Conservation (phyloP, 148 eudicot species). For the Gaultheria prostrata region DNA sequence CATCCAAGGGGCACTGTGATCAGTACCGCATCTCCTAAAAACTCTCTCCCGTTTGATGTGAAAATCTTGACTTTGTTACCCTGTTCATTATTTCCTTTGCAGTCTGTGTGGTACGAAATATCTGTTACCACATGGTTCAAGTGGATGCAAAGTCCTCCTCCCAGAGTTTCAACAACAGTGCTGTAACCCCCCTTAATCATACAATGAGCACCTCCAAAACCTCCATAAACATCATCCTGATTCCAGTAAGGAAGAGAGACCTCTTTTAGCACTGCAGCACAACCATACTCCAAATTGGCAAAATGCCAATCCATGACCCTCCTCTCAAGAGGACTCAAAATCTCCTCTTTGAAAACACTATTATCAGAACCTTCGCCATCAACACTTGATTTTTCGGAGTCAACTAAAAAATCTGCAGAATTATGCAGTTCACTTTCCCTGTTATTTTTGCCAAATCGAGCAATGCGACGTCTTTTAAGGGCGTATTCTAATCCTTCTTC, state of each 20-base stretch:
- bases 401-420: conserved; percentile 21
- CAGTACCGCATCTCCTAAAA: conserved; percentile 79
- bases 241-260: conserved; percentile 99
- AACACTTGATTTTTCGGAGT: conserved; percentile 21
- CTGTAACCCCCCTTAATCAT: conserved; percentile 99
- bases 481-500: conserved; percentile 95
- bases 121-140: conserved; percentile 76
- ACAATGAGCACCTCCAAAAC: conserved; percentile 99
- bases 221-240: conserved; percentile 98
- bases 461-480: conserved; percentile 60
- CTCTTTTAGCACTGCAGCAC: conserved; percentile 87
- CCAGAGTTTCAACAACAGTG: conserved; percentile 83
- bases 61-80: conserved; percentile 61
- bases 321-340: conserved; percentile 91
- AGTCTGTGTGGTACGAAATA: conserved; percentile 44
- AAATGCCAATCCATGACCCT: conserved; percentile 99
- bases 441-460: conserved; percentile 26
- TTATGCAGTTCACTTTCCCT: conserved; percentile 26
- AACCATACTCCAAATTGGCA: conserved; percentile 97
- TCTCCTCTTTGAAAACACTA: conserved; percentile 30
- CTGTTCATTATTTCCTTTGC: conserved; percentile 26
- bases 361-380: conserved; percentile 27
- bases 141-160: conserved; percentile 65
- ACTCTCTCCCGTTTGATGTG: conserved; percentile 65
- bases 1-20: conserved; percentile 96